Evolutionary conservation across 306 rosid genomes (phyloP).

Genomic region (Vigna mungo): DNA sequence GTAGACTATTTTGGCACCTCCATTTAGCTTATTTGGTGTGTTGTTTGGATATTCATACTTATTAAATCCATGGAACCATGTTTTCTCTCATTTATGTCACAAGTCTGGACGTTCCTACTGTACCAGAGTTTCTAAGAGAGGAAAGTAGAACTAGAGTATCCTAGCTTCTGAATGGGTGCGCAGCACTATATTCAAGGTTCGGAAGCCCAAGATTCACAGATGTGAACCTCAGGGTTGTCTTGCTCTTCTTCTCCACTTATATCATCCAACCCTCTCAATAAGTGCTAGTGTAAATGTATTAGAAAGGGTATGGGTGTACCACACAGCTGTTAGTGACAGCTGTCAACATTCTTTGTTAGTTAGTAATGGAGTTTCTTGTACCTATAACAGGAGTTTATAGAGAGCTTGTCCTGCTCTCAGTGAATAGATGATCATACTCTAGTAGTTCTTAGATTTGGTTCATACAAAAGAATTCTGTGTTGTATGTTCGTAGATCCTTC

Average conservation of each 20-base stretch:
- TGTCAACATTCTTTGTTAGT: neutral
- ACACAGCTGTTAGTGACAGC: neutral
- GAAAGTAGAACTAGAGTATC: conserved; percentile 7
- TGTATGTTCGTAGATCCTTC: neutral
- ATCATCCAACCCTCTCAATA: neutral
- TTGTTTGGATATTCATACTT: neutral
- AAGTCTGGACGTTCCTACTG: no score
- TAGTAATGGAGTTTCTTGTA: neutral
- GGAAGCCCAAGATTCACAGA: conserved; percentile 15
- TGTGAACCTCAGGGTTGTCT: neutral
- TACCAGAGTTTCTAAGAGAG: neutral
- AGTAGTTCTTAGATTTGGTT: neutral
- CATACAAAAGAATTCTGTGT: neutral
- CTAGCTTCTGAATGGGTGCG: neutral
- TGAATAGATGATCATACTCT: neutral
- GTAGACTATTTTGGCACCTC: neutral
- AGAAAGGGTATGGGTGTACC: neutral
- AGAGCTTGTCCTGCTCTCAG: neutral
- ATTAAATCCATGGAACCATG: no score
- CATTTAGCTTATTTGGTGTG: neutral
- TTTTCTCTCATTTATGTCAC: no score
- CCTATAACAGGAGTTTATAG: neutral
- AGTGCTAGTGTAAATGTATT: neutral
- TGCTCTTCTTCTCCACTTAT: conserved; percentile 12
- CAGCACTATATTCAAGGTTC: conserved; percentile 16